Base-by-base conservation (phyloP, 31 red algal genomes). In the Endocladia muricata region DNA sequence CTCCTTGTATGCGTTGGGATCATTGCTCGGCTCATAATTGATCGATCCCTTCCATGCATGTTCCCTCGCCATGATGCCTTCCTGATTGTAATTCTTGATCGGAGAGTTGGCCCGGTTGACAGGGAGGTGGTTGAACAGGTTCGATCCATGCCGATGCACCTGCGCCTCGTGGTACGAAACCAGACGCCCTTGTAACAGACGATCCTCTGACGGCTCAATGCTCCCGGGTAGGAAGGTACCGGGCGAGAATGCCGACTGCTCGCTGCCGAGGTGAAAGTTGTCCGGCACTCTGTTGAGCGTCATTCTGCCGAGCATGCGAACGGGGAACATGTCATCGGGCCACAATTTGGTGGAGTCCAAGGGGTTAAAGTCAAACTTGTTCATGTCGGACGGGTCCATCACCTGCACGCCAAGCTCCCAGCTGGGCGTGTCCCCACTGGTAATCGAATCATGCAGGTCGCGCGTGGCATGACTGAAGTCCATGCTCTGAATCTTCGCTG, bases 211-310 rank as follows among this genome's bases (percentile, higher is more conserved):
- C 8, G 82, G 81, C 68, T 90, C 82, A 4, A 97, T 94, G 1
- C 25, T 32, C 2, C 91, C 90, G 3, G 94, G 81, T 1, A 97
- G 37, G 38, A 97, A 66, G 43, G 88, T 81, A 7, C 81, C 94
- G 1, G 94, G 94, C 34, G 81, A 95, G 74, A 96, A 96, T 17
- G 93, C 84, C 1, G 76, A 75, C 59, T 93, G 89, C 76, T 96
- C 93, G 44, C 54, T 85, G 37, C 65, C 72, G 61, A 91, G 40
- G 60, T 84, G 82, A 38, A 85, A 88, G 68, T 97, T 97, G 43
- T 74, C 64, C 17, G 80, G 78, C 1, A 89, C 40, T 21, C 72
- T 36, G 44, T 91, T 83, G 3, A 97, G 85, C 15, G 77, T 70
- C 49, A 97, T 52, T 26, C 37, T 71, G 3, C 94, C 91, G 0